These are phyloP conservation scores for Cryptomeria japonica DNA, from an alignment of 75 land plant species.

Conservation along the genomic window DNA sequence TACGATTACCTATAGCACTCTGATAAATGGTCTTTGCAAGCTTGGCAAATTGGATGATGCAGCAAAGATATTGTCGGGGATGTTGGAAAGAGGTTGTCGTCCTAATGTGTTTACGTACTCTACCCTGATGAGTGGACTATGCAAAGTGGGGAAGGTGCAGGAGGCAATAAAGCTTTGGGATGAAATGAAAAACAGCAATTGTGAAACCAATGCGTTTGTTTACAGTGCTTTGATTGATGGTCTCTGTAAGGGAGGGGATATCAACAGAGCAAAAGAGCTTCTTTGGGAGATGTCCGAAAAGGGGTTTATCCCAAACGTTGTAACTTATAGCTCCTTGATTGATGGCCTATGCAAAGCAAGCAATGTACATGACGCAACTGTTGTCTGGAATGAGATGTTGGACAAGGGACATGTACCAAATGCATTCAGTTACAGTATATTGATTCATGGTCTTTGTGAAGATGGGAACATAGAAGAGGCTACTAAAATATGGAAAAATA, in stretches of 20 bases:
- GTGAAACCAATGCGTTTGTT: slow-evolving; percentile 44
- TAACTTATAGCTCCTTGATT: slow-evolving; percentile 67
- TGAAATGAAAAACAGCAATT: slow-evolving; percentile 45
- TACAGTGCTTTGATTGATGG: slow-evolving; percentile 69
- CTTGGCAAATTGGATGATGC: slow-evolving; percentile 50
- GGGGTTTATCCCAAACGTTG: slow-evolving; percentile 50
- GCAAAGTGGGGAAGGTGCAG: slow-evolving; percentile 46
- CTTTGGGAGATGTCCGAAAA: slow-evolving; percentile 47
- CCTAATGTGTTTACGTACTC: slow-evolving; percentile 68
- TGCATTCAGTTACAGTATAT: slow-evolving; percentile 53
- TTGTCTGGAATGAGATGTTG: slow-evolving; percentile 52
- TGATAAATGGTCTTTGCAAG: slow-evolving; percentile 74
- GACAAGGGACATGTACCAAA: slow-evolving; percentile 26
- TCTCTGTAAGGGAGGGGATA: slow-evolving; percentile 39
- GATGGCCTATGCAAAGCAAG: slow-evolving; percentile 52
- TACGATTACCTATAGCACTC: slow-evolving; percentile 65
- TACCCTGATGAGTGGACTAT: slow-evolving; percentile 59
- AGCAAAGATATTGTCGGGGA: slow-evolving; percentile 31
- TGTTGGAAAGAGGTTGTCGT: slow-evolving; percentile 47
- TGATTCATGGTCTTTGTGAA: slow-evolving; percentile 57
- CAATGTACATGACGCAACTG: slow-evolving; percentile 37
- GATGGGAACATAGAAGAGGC: slow-evolving; percentile 51
- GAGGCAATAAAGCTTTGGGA: slow-evolving; percentile 49
- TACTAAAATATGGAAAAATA: slow-evolving; percentile 48
- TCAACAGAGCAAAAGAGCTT: slow-evolving; percentile 42